phyloP scores from a whole-genome alignment of 1,139 yeast genomes.

The Debaryomycetaceae sp. region DNA sequence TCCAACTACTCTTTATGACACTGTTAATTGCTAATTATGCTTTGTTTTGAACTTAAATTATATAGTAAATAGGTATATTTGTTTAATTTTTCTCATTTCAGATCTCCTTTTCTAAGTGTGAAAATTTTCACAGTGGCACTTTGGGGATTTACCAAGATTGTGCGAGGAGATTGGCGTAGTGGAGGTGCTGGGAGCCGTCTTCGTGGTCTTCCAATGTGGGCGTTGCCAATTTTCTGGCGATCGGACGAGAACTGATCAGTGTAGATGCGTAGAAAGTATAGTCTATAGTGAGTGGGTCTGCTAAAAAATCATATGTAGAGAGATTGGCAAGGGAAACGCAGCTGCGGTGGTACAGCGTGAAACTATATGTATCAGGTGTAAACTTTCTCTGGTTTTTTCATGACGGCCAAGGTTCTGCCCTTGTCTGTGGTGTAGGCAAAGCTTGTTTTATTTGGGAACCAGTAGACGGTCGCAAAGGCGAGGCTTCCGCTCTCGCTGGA shows the following conservation, averaged over 20 bases:
- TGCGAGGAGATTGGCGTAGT: background rate
- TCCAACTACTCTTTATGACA: background rate
- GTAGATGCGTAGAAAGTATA: background rate
- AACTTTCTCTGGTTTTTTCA: conserved; percentile 15
- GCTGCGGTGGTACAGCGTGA: background rate
- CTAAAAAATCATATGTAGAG: background rate
- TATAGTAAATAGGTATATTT: background rate
- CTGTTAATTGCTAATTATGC: background rate
- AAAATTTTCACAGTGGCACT: background rate
- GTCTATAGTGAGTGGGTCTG: background rate
- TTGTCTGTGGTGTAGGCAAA: conserved; percentile 33
- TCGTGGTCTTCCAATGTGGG: background rate
- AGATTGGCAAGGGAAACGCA: conserved; percentile 2
- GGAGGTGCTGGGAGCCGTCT: background rate
- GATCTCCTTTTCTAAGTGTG: background rate
- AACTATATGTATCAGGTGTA: background rate
- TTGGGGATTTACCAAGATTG: background rate
- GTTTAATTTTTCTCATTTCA: background rate
- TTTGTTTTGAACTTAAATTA: background rate
- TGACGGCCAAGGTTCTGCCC: conserved; percentile 28
- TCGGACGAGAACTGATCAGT: background rate
- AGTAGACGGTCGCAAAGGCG: conserved; percentile 31
- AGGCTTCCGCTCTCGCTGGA: conserved; percentile 34
- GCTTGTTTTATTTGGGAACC: conserved; percentile 40
- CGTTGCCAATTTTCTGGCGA: background rate